Evolutionary conservation across 495 filamentous ascomycete species (phyloP), one percentile per base, ranked within the genome.

Genomic region (Lepidopterella palustris): DNA sequence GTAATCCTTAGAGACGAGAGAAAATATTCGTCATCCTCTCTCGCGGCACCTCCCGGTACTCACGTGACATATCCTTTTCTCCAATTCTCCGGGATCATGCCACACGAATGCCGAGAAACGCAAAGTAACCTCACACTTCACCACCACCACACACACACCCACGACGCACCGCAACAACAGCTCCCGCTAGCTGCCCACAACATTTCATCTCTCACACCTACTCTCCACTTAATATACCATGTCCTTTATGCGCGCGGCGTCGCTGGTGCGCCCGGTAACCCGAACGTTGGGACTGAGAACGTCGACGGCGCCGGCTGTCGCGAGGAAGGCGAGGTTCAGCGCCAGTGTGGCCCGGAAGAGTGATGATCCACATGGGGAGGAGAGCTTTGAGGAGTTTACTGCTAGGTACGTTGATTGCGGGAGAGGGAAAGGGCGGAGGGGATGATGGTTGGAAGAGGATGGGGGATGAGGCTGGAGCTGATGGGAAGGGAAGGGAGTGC

Each of bases 381-480:
- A 99, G 85, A 96, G 84, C 70, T 99, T 93, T 71, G 93, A 99
- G 82, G 90, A 99, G 81, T 99, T 99, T 77, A 90, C 88, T 76
- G 89, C 91, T 68, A 90, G 93, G 93, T 97, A 88, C 76, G 90
- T 18, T 42, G 18, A 13, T 18, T 39, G 25, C 18, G 15, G 31
- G 13, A 21, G 49, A 18, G 42, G 27, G 54, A 49, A 28, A 27
- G 32, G 39, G 1, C 18, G 2, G 2, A 52, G 51, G 26, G 52
- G 3, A n/a, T 26, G n/a, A n/a, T n/a, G n/a, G n/a, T n/a, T 51
- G 35, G 24, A 18, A 27, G 20, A 1, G 25, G 45, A 18, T 9
- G 55, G 26, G 45, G 27, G 21, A 20, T 55, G 6, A 24, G 13
- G 26, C 50, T 25, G 64, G 45, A 32, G 47, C 13, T 18, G 20